Conservation (phyloP, 2,329 filamentous ascomycete genomes). For the Hirsutella rhossiliensis region DNA sequence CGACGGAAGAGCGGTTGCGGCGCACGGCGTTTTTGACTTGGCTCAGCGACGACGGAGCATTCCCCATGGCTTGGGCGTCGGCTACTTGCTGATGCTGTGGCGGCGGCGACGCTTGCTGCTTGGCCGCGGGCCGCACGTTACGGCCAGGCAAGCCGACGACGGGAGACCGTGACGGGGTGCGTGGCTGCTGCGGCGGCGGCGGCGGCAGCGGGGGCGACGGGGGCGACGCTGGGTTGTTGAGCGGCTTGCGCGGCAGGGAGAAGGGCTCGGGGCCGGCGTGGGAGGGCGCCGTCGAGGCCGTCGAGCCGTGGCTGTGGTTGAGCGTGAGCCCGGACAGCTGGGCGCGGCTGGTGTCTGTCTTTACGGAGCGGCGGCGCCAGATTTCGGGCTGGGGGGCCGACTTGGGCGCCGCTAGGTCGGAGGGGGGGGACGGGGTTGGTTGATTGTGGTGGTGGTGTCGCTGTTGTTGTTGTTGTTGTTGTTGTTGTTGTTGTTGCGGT, state of each 20-base stretch:
- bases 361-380: slow-evolving; percentile 40
- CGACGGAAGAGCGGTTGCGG: background rate
- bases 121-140: slow-evolving; percentile 12
- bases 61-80: slow-evolving; percentile 18
- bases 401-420: slow-evolving; percentile 8
- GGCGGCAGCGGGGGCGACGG: background rate
- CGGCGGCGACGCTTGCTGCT: slow-evolving; percentile 7
- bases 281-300: slow-evolving; percentile 19
- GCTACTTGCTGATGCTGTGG: background rate
- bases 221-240: background rate
- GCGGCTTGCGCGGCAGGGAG: background rate
- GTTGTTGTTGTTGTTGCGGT: too few species aligned
- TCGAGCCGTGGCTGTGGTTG: slow-evolving; percentile 36
- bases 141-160: slow-evolving; percentile 14
- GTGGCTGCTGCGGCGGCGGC: background rate
- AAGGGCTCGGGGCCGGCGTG: background rate
- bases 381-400: slow-evolving; percentile 21
- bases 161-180: slow-evolving; percentile 6
- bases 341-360: slow-evolving; percentile 31
- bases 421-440: background rate
- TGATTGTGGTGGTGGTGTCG: slow-evolving; percentile 1
- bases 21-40: slow-evolving; percentile 13
- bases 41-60: slow-evolving; percentile 18
- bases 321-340: slow-evolving; percentile 35
- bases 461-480: too few species aligned